Base-by-base conservation (phyloP, 1,139 yeast genomes). In the Kluyveromyces sp. region DNA sequence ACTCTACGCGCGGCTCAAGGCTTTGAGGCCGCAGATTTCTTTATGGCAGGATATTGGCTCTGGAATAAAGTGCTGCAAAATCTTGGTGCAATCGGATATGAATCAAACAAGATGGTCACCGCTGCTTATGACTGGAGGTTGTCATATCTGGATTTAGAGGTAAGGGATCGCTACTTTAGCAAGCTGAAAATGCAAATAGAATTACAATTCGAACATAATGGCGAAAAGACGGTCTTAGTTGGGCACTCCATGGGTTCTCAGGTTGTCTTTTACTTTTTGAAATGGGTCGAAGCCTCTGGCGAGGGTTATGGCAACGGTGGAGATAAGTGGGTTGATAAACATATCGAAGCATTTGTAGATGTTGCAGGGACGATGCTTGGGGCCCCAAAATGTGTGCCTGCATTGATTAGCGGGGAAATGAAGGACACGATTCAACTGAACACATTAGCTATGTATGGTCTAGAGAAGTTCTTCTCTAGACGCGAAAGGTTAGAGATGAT, bases 201-300 rank as follows among this genome's bases (percentile, higher is more conserved):
- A 62, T 54, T 78, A 29, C 67, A 65, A 43, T 61, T 66, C 45
- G 62, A 65, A 26, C 55, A 63, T 20, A 74, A 74, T 4, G 89
- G 92, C 16, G 77, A 85, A 53, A 89, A 88, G 57, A 68, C 85
- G 1, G 80, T 83, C n/a, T 61, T 92, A 11, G 75, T 83, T 16
- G 95, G 96, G 18, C 98, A 92, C 63, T 89, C 97, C 0, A 92
- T 92, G 98, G 98, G 98, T 0, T 74, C 95, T 0, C 97, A 92
- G 62, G 78, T 92, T 35, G 77, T 83, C 2, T 86, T 76, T 57
- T 92, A 85, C 64, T 92, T 92, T 59, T 66, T 92, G 67, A 88
- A 92, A 64, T 92, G 98, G 98, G 97, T 76, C 3, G 97, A 92
- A 64, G 96, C 96, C 1, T 69, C 71, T 33, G 96, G 96, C 4